Evolutionary conservation across 2,329 filamentous ascomycete genomes (phyloP).

Genomic region (Paramyrothecium roridum): DNA sequence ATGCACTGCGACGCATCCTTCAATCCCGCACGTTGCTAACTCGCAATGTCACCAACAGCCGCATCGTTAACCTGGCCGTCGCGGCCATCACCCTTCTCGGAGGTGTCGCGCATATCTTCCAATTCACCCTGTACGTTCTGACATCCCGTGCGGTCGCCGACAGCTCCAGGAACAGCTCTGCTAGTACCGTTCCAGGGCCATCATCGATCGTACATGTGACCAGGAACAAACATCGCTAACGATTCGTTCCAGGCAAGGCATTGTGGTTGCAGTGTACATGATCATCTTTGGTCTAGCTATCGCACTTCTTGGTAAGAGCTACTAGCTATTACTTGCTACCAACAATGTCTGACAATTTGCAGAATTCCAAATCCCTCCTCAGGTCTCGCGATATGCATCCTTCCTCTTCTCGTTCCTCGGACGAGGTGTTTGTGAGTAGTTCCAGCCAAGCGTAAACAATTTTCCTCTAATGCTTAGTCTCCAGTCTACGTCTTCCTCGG

Average conservation of each 20-base stretch:
- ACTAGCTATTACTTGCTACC: neutral
- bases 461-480: conserved; percentile 5
- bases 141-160: conserved; percentile 1
- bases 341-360: conserved; percentile 16
- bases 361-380: conserved; percentile 94
- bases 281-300: conserved; percentile 85
- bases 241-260: conserved; percentile 26
- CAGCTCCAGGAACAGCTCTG: conserved; percentile 1
- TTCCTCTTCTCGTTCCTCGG: conserved; percentile 98
- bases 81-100: conserved; percentile 85
- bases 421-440: conserved; percentile 81
- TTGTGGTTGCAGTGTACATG: conserved; percentile 83
- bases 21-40: conserved; percentile 26
- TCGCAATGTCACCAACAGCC: conserved; percentile 52
- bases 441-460: neutral
- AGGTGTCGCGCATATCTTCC: conserved; percentile 71
- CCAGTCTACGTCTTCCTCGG: conserved; percentile 96
- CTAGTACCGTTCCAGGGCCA: neutral
- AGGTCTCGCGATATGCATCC: conserved; percentile 88
- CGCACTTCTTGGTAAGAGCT: conserved; percentile 55
- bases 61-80: conserved; percentile 88
- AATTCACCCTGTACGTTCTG: conserved; percentile 55
- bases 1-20: neutral
- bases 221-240: conserved; percentile 10
- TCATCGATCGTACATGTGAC: neutral